Evolutionary conservation across 1,139 yeast genomes (phyloP), one percentile per base, ranked within the genome.

Genomic region (Debaryomyces singareniensis): DNA sequence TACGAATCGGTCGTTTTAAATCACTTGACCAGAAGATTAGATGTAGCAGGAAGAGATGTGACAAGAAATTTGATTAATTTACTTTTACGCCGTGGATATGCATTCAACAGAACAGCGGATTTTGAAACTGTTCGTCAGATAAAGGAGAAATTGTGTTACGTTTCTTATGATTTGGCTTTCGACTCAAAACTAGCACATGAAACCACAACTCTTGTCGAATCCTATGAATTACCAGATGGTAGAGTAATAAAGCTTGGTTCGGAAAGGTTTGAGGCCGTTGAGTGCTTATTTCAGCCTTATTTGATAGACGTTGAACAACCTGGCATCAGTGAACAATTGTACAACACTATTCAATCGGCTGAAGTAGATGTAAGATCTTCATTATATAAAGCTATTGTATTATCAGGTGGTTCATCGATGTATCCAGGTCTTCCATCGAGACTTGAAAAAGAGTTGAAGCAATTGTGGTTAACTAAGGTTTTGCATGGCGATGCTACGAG

Each of bases 361-460:
- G 98, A 91, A 51, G 81, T 91, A 29, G 98, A 91, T 55, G 77
- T 91, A 34, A 77, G 97, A 58, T 72, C 95, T 5, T 75, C 96
- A 2, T 71, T 91, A 38, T 91, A 75, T 63, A 84, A 82, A 51
- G 95, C 96, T 2, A 84, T 91, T 56, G 98, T 91, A 13, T 69
- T 91, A 28, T 84, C 95, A 24, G 98, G 98, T 52, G 98, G 98
- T 33, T 89, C 97, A 2, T 83, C 95, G 31, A 91, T 93, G 99
- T 91, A 93, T 55, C 98, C 98, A 2, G 99, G 98, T 20, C 71
- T 93, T 43, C 98, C 98, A 18, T 83, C 96, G 9, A 75, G 98
- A 50, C 68, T 93, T 43, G 98, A 91, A 55, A 89, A 86, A 58
- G 98, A 91, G 58, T 71, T 91, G 55, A 91, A 91, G 59, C 99